Percentiles rank a stretch among this genome's conserved stretches.
These are phyloP conservation scores for Silene coronaria DNA, from an alignment of 179 eudicot species.

Conservation along the genomic window DNA sequence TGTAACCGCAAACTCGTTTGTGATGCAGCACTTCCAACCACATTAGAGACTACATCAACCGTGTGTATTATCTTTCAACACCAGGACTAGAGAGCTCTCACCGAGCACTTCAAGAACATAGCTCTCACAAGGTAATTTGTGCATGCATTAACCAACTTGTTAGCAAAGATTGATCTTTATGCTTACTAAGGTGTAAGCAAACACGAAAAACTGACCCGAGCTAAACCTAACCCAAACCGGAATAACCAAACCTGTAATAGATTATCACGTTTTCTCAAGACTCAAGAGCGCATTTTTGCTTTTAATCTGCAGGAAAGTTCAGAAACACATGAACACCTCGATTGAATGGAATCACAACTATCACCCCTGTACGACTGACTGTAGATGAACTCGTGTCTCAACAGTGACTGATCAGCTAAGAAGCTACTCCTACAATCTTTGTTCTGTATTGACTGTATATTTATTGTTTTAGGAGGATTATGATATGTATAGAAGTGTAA, in stretches of 20 bases:
- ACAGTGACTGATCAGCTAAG: neutral
- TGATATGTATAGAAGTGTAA: neutral
- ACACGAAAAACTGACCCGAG: no score
- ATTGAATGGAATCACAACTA: constrained; percentile 1
- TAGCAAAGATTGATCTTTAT: neutral
- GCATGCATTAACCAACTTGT: neutral
- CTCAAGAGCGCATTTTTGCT: neutral
- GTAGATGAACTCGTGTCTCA: constrained; percentile 2
- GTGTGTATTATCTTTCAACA: constrained; percentile 18
- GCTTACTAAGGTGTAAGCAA: neutral
- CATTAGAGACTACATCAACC: constrained; percentile 25
- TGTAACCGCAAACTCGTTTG: neutral
- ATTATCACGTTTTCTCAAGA: neutral
- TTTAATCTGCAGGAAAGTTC: constrained; percentile 17
- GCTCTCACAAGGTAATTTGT: constrained; percentile 17
- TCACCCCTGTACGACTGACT: constrained; percentile 11
- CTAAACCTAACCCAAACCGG: no score
- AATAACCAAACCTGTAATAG: no score
- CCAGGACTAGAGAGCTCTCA: constrained; percentile 12
- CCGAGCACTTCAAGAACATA: constrained; percentile 16
- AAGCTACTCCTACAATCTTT: neutral
- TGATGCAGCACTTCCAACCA: constrained; percentile 35
- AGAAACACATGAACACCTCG: constrained; percentile 23
- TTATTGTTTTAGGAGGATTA: neutral
- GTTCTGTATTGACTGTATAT: neutral